Evolutionary conservation across 2,329 filamentous ascomycete species (phyloP).

Genomic region (Ilyonectria mors-panacis): DNA sequence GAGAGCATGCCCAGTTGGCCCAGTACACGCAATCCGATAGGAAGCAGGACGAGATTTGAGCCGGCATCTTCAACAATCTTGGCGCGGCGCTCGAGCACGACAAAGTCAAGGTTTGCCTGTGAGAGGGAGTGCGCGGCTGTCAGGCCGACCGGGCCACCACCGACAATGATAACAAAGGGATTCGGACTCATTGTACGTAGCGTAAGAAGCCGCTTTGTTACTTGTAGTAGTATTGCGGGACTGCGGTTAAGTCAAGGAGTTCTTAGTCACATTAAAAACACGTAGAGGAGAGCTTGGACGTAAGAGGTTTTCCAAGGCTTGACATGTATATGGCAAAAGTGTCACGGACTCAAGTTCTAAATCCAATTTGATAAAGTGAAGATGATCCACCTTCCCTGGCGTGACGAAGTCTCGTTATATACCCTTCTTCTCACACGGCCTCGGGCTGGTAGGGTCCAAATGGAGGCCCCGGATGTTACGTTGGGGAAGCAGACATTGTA

Average conservation of each 20-base stretch:
- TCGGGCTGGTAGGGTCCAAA: too few relatives aligned
- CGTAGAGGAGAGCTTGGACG: background rate
- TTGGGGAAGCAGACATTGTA: too few relatives aligned
- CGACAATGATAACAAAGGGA: conserved; percentile 46
- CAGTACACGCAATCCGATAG: conserved; percentile 47
- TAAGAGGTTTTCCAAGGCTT: background rate
- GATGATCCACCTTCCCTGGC: background rate
- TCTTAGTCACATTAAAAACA: too few relatives aligned
- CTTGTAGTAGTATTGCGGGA: too few relatives aligned
- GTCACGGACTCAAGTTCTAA: background rate
- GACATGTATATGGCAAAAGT: background rate
- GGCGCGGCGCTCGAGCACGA: conserved; percentile 54
- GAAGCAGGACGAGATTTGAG: conserved; percentile 51
- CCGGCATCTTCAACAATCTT: conserved; percentile 45
- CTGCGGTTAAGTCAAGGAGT: too few relatives aligned
- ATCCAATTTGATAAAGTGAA: background rate
- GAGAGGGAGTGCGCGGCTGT: conserved; percentile 46
- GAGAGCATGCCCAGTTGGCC: conserved; percentile 52
- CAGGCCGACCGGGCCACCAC: conserved; percentile 49
- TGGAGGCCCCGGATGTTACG: too few relatives aligned
- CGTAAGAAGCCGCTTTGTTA: background rate
- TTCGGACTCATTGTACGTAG: background rate
- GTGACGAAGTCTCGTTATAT: background rate
- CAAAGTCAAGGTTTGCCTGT: conserved; percentile 54
- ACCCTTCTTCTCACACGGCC: too few relatives aligned